These are phyloP conservation scores for Madurella fahalii DNA, from an alignment of 2,329 filamentous ascomycete genomes.

Conservation along the genomic window DNA sequence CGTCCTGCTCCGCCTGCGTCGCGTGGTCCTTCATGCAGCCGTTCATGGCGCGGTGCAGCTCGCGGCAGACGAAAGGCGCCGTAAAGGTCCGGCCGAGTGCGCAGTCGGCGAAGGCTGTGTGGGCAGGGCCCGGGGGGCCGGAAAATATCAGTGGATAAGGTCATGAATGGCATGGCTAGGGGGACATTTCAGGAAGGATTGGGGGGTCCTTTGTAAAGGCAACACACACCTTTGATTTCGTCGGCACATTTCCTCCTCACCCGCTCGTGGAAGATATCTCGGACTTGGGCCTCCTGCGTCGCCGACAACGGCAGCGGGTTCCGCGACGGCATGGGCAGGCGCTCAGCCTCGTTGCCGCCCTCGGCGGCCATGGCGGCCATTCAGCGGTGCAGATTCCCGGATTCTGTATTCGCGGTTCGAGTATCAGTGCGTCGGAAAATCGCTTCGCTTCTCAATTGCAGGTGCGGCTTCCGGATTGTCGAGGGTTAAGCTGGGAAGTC, in stretches of 20 bases:
- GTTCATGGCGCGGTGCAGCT: slow-evolving; percentile 83
- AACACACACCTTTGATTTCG: slow-evolving; percentile 66
- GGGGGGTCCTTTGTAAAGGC: neutral
- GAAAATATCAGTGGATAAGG: too few relatives aligned
- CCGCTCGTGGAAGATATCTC: slow-evolving; percentile 74
- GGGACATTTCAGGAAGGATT: neutral
- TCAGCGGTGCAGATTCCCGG: neutral
- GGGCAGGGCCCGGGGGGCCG: too few relatives aligned
- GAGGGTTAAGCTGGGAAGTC: neutral
- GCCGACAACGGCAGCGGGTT: slow-evolving; percentile 83
- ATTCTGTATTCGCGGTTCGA: neutral
- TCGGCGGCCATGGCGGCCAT: slow-evolving; percentile 42
- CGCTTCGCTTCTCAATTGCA: too few relatives aligned
- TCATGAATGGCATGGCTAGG: neutral
- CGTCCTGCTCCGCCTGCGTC: slow-evolving; percentile 79
- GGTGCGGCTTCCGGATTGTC: neutral
- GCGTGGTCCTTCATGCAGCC: slow-evolving; percentile 85
- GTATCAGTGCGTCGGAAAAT: neutral
- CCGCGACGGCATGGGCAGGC: slow-evolving; percentile 52
- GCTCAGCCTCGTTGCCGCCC: slow-evolving; percentile 21
- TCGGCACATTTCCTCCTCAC: slow-evolving; percentile 71
- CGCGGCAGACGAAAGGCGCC: slow-evolving; percentile 80
- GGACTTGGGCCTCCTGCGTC: slow-evolving; percentile 75
- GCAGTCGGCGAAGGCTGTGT: slow-evolving; percentile 83
- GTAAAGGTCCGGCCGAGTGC: slow-evolving; percentile 81